Evolutionary conservation across 202 grass and related monocot genomes (phyloP).

Genomic region (Cymbopogon flexuosus): DNA sequence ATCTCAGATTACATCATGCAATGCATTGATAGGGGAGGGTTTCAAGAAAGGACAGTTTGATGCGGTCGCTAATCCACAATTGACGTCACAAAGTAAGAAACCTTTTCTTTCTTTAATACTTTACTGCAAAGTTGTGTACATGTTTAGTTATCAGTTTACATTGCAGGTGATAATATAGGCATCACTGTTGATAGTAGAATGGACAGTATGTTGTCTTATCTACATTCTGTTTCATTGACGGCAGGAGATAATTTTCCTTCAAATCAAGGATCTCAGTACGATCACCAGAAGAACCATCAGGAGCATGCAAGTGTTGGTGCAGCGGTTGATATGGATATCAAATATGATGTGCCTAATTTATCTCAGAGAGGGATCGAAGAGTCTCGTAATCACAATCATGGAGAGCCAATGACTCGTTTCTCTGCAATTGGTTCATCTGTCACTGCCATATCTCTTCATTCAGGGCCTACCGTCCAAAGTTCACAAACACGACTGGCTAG

Average conservation of each 20-base stretch:
- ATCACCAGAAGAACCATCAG: conserved; percentile 37
- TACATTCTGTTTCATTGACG: conserved; percentile 74
- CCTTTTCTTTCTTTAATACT: background rate
- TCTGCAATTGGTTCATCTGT: conserved; percentile 63
- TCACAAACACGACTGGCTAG: conserved; percentile 19
- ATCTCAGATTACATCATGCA: conserved; percentile 34
- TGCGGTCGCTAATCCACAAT: conserved; percentile 21
- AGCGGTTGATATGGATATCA: conserved; percentile 32
- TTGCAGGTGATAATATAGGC: conserved; percentile 51
- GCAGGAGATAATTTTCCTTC: conserved; percentile 49
- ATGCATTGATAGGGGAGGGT: conserved; percentile 19
- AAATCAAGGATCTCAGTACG: conserved; percentile 15
- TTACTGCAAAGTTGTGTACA: background rate
- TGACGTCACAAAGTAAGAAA: conserved; percentile 60
- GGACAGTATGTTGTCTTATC: conserved; percentile 65
- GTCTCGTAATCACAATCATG: conserved; percentile 44
- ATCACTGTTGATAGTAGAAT: conserved; percentile 58
- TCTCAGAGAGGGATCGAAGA: conserved; percentile 31
- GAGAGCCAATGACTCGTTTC: conserved; percentile 52
- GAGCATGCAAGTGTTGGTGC: conserved; percentile 34
- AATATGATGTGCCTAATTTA: conserved; percentile 40
- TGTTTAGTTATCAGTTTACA: conserved; percentile 42
- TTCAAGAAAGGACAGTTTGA: conserved; percentile 45
- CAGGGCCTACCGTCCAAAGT: conserved; percentile 49
- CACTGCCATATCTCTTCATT: conserved; percentile 50